Evolutionary conservation across 306 rosid genomes (phyloP), one percentile per base, ranked within the genome.

Genomic region (Malus fusca): DNA sequence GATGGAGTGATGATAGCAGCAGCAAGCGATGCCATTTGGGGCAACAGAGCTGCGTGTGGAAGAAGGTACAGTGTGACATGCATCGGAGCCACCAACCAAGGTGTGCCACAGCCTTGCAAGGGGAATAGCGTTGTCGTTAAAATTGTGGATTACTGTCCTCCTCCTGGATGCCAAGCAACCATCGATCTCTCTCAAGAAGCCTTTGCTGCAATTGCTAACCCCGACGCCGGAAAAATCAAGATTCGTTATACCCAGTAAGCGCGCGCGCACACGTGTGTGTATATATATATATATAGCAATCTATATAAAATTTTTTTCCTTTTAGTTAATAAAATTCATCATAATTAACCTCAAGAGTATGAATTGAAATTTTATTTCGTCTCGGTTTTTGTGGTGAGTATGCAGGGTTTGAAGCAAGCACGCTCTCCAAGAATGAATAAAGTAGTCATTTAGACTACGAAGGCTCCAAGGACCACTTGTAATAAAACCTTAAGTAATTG

Each of bases 151-250:
- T 40, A 44, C 25, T 82, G 85, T 28, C 71, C 78, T 25, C 1
- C 14, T n/a, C 23, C 76, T 4, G 79, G 76, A 33, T 82, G 85
- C 37, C 35, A 0, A 11, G 82, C 55, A 66, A 73, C 72, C 62
- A 67, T 77, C 4, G 79, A 82, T 73, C 82, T 82, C 28, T 68
- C 81, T 23, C 22, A 73, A 52, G 79, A 82, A 17, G 82, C 82
- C 33, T 82, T 82, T 46, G 30, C 79, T n/a, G 8, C 74, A 78
- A 46, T 46, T 46, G 18, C 52, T 68, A 18, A 82, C 60, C 76
- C 8, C 18, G 25, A 67, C 30, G 85, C 73, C 1, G 85, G 52
- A 48, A 68, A 48, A 51, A 77, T 82, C 8, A 68, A 13, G 5
- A 77, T 82, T 53, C 40, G 63, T 1, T 82, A 31, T 28, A 71